Conservation (phyloP, 768 basidiomycete species). For the Pleurotus cornucopiae region DNA sequence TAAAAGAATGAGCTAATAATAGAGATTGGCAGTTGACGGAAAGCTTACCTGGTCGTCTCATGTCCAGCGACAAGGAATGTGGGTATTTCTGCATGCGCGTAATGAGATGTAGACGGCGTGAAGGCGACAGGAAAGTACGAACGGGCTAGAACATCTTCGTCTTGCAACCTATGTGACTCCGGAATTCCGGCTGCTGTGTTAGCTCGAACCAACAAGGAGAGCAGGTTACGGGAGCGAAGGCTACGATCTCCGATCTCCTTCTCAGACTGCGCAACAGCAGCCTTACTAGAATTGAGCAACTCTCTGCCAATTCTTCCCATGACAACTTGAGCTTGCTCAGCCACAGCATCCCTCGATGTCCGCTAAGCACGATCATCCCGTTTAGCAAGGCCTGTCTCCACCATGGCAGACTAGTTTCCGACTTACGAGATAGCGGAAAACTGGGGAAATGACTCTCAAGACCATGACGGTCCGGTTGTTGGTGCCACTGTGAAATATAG, state of each 20-base stretch:
- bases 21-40: not conserved
- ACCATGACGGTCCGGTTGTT: constrained; percentile 28
- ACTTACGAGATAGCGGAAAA: constrained; percentile 34
- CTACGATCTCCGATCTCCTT: not conserved
- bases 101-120: not conserved
- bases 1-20: not conserved
- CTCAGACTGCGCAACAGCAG: constrained; percentile 14
- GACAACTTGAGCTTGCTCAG: constrained; percentile 28
- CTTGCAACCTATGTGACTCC: constrained; percentile 37
- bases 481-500: constrained; percentile 42
- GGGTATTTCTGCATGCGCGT: constrained; percentile 33
- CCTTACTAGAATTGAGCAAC: constrained; percentile 50
- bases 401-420: not conserved
- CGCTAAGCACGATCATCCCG: constrained; percentile 20
- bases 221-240: not conserved
- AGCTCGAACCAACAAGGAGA: constrained; percentile 39
- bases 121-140: constrained; percentile 10
- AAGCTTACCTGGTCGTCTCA: constrained; percentile 37
- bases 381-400: not conserved
- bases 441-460: constrained; percentile 29
- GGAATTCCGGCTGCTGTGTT: constrained; percentile 50
- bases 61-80: constrained; percentile 48
- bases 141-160: constrained; percentile 43
- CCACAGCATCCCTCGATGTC: constrained; percentile 22
- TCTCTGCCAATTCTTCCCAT: constrained; percentile 49